These are phyloP conservation scores for Claviceps sp. DNA, from an alignment of 2,329 filamentous ascomycete species.

Conservation along the genomic window DNA sequence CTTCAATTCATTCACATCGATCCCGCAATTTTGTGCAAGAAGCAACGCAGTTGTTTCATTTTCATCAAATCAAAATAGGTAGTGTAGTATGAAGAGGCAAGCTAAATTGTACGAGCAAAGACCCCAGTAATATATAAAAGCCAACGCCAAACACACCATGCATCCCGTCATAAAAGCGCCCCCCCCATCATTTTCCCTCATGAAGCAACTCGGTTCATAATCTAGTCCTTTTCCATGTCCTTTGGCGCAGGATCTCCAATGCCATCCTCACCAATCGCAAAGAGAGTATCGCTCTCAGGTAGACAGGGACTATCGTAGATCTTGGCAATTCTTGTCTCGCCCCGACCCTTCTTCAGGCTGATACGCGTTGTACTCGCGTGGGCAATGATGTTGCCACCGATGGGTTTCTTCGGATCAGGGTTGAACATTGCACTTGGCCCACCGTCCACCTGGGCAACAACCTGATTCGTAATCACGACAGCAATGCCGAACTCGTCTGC, in stretches of 20 bases:
- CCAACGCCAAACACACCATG: constrained; percentile 21
- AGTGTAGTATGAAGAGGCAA: not conserved
- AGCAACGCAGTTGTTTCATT: no score
- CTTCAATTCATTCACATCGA: no score
- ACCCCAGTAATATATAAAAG: not conserved
- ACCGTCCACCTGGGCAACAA: constrained; percentile 94
- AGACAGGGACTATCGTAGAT: constrained; percentile 98
- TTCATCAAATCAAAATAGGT: no score
- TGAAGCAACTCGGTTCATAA: constrained; percentile 3
- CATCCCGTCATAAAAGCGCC: constrained; percentile 1
- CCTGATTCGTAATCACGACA: constrained; percentile 97
- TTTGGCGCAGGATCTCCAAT: constrained; percentile 94
- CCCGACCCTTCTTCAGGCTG: constrained; percentile 89
- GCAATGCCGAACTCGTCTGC: constrained; percentile 86
- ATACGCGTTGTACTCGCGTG: constrained; percentile 92
- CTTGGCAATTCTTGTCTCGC: constrained; percentile 93
- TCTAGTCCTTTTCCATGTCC: constrained; percentile 72
- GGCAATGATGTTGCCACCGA: constrained; percentile 96
- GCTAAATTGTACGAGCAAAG: not conserved
- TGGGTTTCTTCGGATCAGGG: constrained; percentile 96
- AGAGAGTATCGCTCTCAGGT: constrained; percentile 90
- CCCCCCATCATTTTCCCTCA: constrained; percentile 2
- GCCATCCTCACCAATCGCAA: constrained; percentile 93
- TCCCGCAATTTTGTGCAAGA: no score
- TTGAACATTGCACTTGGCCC: constrained; percentile 98